phyloP scores from a whole-genome alignment of 2,329 filamentous ascomycete species.

The Fusarium buharicum region DNA sequence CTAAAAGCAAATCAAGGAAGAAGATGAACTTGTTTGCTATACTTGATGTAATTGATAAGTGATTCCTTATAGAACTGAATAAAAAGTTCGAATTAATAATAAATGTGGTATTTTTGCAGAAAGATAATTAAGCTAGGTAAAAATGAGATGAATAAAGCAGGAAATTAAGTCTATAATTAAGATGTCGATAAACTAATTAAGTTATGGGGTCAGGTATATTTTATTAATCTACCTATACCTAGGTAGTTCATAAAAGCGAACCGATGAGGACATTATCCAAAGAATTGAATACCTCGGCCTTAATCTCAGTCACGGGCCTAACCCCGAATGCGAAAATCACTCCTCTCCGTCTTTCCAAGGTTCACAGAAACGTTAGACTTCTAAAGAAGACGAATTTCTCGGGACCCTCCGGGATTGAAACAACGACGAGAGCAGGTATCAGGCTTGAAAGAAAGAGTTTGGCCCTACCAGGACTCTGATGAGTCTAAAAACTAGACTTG shows the following conservation, averaged over 20 bases:
- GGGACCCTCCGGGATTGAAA: neutral
- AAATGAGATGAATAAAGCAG: no score
- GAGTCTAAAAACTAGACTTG: neutral
- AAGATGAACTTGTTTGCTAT: neutral
- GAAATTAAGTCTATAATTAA: no score
- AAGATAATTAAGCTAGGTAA: no score
- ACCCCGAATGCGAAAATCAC: neutral
- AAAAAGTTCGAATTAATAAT: no score
- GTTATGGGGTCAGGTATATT: no score
- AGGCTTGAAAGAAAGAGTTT: conserved; percentile 1
- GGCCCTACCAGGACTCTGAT: conserved; percentile 2
- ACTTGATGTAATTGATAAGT: no score
- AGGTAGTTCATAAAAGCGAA: no score
- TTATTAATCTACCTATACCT: no score
- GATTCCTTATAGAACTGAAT: no score
- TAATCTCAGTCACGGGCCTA: neutral
- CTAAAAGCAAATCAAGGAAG: no score
- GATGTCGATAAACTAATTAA: no score
- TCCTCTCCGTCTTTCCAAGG: neutral
- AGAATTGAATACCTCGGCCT: neutral
- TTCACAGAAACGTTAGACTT: neutral
- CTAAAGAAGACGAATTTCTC: neutral
- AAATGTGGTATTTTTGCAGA: no score
- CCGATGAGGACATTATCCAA: neutral
- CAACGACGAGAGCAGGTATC: conserved; percentile 1